Evolutionary conservation across 768 basidiomycete species (phyloP).

Genomic region (Hygrocybe punicea): DNA sequence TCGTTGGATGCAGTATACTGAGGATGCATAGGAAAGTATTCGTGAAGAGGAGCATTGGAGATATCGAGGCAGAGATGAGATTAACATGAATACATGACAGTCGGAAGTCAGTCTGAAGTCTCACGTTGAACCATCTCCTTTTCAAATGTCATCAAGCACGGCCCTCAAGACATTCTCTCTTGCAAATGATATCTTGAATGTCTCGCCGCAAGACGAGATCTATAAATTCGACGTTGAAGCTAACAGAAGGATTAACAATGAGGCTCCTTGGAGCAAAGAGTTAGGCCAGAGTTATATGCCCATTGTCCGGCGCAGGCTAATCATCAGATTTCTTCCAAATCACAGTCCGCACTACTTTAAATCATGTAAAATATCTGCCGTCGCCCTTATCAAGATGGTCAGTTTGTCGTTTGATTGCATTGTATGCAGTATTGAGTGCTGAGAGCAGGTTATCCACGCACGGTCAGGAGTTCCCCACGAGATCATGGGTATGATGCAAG

Average conservation of each 20-base stretch:
- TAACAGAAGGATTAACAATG: slow-evolving; percentile 62
- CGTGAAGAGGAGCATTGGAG: neutral
- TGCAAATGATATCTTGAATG: slow-evolving; percentile 63
- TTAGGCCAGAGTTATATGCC: slow-evolving; percentile 39
- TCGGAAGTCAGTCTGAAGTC: too few relatives aligned
- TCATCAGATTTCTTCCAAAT: neutral
- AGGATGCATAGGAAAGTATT: too few relatives aligned
- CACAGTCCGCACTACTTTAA: slow-evolving; percentile 77
- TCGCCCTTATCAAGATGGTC: slow-evolving; percentile 95
- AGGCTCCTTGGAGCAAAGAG: slow-evolving; percentile 87
- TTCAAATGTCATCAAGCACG: slow-evolving; percentile 44
- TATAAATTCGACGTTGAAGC: slow-evolving; percentile 69
- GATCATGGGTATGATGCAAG: slow-evolving; percentile 99
- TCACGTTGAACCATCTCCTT: neutral
- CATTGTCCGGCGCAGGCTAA: slow-evolving; percentile 2
- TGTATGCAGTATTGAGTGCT: slow-evolving; percentile 5
- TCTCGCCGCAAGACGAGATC: slow-evolving; percentile 76
- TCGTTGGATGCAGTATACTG: neutral
- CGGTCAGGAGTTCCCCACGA: slow-evolving; percentile 96
- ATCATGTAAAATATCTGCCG: slow-evolving; percentile 90
- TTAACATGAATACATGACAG: slow-evolving; percentile 9
- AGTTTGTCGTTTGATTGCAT: slow-evolving; percentile 6
- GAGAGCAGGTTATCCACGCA: slow-evolving; percentile 87
- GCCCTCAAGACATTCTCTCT: slow-evolving; percentile 74
- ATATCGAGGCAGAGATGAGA: neutral